phyloP scores from a whole-genome alignment of 2,329 filamentous ascomycete species.

The Calonectria multiphialidica region DNA sequence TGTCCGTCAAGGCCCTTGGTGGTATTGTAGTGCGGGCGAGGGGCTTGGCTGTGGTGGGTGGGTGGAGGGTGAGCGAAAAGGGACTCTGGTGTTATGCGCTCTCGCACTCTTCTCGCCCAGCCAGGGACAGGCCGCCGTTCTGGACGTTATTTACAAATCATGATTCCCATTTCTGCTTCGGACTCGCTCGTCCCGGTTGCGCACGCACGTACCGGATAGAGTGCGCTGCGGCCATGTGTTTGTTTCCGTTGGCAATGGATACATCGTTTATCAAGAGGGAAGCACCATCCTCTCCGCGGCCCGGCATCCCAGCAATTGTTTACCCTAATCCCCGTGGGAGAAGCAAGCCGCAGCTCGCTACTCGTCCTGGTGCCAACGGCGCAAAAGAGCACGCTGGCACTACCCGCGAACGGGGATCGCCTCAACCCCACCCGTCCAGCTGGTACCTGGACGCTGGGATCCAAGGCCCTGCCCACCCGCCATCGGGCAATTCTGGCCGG shows the following conservation, averaged over 20 bases:
- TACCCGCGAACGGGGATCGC: conserved; percentile 31
- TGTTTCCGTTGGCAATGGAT: conserved; percentile 3
- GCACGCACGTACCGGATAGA: neutral
- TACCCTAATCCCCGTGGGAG: neutral
- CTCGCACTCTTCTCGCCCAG: neutral
- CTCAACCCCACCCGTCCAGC: conserved; percentile 38
- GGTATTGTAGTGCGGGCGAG: conserved; percentile 21
- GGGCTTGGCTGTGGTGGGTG: conserved; percentile 20
- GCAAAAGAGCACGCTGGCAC: neutral
- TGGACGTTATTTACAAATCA: neutral
- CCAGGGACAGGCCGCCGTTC: neutral
- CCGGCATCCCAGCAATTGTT: conserved; percentile 1
- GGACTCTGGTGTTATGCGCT: neutral
- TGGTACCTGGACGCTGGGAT: conserved; percentile 38
- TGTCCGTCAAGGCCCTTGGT: neutral
- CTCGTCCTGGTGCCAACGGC: neutral
- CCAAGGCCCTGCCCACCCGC: conserved; percentile 37
- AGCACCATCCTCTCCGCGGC: neutral
- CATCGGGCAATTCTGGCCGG: conserved; percentile 35
- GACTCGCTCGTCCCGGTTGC: neutral
- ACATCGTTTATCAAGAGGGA: neutral
- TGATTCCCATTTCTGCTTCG: neutral
- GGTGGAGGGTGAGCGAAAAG: conserved; percentile 15
- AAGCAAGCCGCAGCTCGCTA: neutral
- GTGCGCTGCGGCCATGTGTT: conserved; percentile 2